Conservation (phyloP, 2,329 filamentous ascomycete species). For the Colletotrichum kahawae region DNA sequence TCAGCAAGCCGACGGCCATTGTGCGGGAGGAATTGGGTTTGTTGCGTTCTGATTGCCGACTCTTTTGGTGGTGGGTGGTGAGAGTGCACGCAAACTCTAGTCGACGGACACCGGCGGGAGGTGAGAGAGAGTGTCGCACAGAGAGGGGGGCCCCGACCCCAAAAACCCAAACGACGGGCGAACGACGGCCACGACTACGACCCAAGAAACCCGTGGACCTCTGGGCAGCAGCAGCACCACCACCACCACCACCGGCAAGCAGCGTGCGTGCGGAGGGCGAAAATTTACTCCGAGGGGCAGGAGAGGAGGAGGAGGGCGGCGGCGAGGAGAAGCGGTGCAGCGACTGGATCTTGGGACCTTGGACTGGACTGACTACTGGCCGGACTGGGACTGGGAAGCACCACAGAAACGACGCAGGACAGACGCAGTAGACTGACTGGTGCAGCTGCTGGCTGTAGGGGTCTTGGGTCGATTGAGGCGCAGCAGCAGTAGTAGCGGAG, state of each 20-base stretch:
- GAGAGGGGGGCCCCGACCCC: neutral
- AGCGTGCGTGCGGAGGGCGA: neutral
- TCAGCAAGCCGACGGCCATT: slow-evolving; percentile 19
- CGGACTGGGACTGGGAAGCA: neutral
- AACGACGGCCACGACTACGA: neutral
- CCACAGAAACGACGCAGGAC: neutral
- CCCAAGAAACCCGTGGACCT: neutral
- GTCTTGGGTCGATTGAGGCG: slow-evolving; percentile 16
- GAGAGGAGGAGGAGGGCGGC: neutral
- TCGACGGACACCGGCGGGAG: neutral
- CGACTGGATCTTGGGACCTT: neutral
- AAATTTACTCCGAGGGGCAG: neutral
- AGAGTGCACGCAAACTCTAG: neutral
- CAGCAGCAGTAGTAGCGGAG: slow-evolving; percentile 20
- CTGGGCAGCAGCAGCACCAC: neutral
- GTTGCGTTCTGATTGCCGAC: neutral
- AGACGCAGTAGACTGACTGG: neutral
- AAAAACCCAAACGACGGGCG: neutral
- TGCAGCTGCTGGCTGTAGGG: neutral
- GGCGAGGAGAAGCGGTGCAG: neutral
- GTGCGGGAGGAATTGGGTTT: neutral
- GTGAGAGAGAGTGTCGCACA: neutral
- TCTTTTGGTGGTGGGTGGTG: neutral
- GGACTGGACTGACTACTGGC: neutral
- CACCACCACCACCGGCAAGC: neutral